phyloP scores from a whole-genome alignment of 2,329 filamentous ascomycete genomes.

The Davidsoniella eucalypti region DNA sequence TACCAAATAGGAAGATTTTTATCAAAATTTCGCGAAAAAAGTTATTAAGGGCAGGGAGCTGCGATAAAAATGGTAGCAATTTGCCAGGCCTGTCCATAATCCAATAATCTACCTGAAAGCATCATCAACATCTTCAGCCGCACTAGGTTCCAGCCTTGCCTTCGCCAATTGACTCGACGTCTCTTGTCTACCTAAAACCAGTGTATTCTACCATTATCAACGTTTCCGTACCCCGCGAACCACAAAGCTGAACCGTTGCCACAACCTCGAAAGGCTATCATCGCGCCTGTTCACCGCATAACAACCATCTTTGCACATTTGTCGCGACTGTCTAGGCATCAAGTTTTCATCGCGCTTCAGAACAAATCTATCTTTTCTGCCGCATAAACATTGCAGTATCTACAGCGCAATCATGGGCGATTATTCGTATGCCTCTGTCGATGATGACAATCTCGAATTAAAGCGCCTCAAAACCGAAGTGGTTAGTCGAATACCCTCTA shows the following conservation, averaged over 20 bases:
- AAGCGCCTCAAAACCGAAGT: conserved; percentile 63
- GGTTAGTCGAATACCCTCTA: conserved; percentile 34
- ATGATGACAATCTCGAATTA: conserved; percentile 70
- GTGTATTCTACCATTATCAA: too few species aligned
- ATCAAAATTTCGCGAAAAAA: conserved; percentile 6
- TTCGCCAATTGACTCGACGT: neutral
- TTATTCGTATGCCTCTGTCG: conserved; percentile 19
- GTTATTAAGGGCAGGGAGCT: too few species aligned
- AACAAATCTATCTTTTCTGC: neutral
- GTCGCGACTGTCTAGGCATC: neutral
- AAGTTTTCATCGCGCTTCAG: neutral
- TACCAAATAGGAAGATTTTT: neutral
- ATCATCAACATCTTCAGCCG: neutral
- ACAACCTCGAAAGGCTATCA: neutral
- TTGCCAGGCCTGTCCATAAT: too few species aligned
- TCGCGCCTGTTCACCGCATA: neutral
- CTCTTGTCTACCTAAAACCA: too few species aligned
- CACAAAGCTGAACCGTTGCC: neutral
- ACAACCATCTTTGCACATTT: neutral
- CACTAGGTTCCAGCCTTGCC: neutral
- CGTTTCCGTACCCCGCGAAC: neutral
- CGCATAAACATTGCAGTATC: neutral
- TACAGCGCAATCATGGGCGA: conserved; percentile 7
- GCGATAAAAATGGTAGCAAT: too few species aligned
- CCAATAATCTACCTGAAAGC: neutral